Percentiles rank a stretch among this genome's conserved stretches.
These are phyloP conservation scores for Saturnispora halmiae DNA, from an alignment of 805 yeast genomes.

Conservation along the genomic window DNA sequence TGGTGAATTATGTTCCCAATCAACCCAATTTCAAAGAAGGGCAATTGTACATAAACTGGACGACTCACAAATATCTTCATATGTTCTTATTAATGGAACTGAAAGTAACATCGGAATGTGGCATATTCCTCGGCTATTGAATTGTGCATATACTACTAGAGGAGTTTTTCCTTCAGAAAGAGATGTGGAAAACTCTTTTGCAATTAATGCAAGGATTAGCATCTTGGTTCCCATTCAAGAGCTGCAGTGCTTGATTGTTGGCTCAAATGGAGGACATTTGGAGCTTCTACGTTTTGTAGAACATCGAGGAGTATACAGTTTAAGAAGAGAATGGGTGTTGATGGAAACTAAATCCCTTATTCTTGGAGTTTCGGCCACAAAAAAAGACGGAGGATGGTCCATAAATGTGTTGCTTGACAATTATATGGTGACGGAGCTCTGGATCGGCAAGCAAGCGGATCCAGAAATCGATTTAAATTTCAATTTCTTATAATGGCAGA, in stretches of 20 bases:
- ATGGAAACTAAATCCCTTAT: conserved; percentile 16
- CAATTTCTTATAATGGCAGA: background rate
- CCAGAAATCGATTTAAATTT: background rate
- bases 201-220: conserved; percentile 22
- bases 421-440: background rate
- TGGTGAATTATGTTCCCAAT: background rate
- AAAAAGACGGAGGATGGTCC: conserved; percentile 1
- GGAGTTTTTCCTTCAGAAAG: conserved; percentile 1
- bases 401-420: background rate
- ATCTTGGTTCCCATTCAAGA: conserved; percentile 30
- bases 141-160: background rate
- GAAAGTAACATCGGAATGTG: conserved; percentile 3
- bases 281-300: conserved; percentile 35
- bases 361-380: background rate
- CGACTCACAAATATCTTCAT: background rate
- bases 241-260: conserved; percentile 33
- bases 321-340: conserved; percentile 38
- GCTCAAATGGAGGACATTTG: conserved; percentile 37
- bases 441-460: background rate
- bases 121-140: conserved; percentile 1
- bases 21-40: conserved; percentile 2
- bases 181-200: conserved; percentile 15
- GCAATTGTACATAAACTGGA: conserved; percentile 1
- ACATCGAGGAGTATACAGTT: conserved; percentile 32
- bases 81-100: background rate